Evolutionary conservation across 1,284 basidiomycete genomes (phyloP).

Genomic region (Quambalaria eucalypti): DNA sequence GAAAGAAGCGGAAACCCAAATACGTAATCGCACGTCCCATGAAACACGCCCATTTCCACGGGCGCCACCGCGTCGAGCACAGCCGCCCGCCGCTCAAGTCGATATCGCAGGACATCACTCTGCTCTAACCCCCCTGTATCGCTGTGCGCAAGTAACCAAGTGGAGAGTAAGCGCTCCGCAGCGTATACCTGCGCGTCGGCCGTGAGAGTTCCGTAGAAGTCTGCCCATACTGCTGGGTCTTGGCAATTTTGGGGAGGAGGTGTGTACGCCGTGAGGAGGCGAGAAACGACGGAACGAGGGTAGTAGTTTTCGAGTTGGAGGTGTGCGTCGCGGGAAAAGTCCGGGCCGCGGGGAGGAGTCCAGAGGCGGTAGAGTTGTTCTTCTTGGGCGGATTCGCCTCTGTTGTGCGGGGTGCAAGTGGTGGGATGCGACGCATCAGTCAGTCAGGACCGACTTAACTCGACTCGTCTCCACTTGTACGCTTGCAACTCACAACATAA

Average conservation of each 20-base stretch:
- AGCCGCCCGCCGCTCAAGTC: slow-evolving; percentile 14
- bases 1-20: slow-evolving; percentile 1
- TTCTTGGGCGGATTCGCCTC: slow-evolving; percentile 19
- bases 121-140: slow-evolving; percentile 6
- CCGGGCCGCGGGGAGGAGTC: slow-evolving; percentile 13
- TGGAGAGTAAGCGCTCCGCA: slow-evolving; percentile 17
- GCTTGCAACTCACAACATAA: slow-evolving; percentile 7
- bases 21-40: slow-evolving; percentile 5
- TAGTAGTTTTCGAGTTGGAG: slow-evolving; percentile 26
- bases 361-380: slow-evolving; percentile 20
- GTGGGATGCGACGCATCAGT: too few species aligned
- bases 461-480: background rate
- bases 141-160: slow-evolving; percentile 2
- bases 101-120: slow-evolving; percentile 12
- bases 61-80: slow-evolving; percentile 5
- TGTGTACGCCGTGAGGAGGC: slow-evolving; percentile 15
- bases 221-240: background rate
- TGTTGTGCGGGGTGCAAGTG: background rate
- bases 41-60: slow-evolving; percentile 14
- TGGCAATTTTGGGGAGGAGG: background rate
- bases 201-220: slow-evolving; percentile 10
- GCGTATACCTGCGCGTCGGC: slow-evolving; percentile 24
- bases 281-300: slow-evolving; percentile 10
- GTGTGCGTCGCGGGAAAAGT: background rate
- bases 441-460: background rate